Conservation (phyloP, 2,329 filamentous ascomycete genomes). For the Ascosphaera apis region DNA sequence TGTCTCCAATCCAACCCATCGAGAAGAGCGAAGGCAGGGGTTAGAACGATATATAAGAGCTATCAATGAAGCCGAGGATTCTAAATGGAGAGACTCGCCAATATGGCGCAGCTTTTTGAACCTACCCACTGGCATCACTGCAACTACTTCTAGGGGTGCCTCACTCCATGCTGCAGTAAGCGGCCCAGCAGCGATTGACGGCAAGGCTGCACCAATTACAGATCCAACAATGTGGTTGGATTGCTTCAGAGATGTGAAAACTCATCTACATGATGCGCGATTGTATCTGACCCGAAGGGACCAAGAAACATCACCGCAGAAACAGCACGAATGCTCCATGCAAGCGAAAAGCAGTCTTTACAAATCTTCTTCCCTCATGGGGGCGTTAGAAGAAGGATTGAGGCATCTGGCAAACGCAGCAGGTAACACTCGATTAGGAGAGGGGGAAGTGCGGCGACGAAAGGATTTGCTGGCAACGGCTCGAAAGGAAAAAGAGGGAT, state of each 20-base stretch:
- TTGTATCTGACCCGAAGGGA: constrained; percentile 36
- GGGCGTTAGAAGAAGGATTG: constrained; percentile 33
- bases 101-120: constrained; percentile 37
- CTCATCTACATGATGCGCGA: constrained; percentile 35
- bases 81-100: constrained; percentile 32
- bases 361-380: constrained; percentile 30
- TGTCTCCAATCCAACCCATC: constrained; percentile 29
- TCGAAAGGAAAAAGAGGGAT: constrained; percentile 36
- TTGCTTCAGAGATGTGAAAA: constrained; percentile 35
- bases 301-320: constrained; percentile 32
- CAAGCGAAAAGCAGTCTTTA: constrained; percentile 37
- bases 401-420: constrained; percentile 15
- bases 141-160: constrained; percentile 13
- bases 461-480: constrained; percentile 34
- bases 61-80: constrained; percentile 32
- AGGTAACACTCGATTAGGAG: constrained; percentile 24
- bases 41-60: constrained; percentile 35
- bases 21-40: constrained; percentile 32
- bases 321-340: constrained; percentile 38
- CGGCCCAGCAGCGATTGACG: constrained; percentile 13
- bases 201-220: constrained; percentile 16
- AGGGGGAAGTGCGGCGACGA: constrained; percentile 36
- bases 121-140: constrained; percentile 22
- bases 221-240: constrained; percentile 39
- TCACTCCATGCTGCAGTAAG: constrained; percentile 21